Conservation (phyloP, 1,139 yeast genomes). For the Protomyces pachydermus region DNA sequence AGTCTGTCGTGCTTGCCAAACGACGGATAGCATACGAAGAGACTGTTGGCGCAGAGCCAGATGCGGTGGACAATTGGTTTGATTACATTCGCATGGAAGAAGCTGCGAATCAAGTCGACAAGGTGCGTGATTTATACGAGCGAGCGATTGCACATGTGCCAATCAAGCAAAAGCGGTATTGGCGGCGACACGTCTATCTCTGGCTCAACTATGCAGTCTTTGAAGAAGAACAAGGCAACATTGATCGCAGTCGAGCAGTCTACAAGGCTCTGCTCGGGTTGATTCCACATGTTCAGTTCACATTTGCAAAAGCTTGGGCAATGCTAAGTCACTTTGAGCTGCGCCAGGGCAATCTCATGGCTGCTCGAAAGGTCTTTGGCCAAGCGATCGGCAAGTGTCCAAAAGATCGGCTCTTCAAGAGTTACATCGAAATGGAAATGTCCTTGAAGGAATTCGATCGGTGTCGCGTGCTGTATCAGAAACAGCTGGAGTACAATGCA, state of each 20-base stretch:
- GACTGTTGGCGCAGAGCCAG: constrained; percentile 47
- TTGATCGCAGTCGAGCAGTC: constrained; percentile 47
- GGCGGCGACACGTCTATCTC: constrained; percentile 66
- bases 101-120: constrained; percentile 38
- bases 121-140: constrained; percentile 44
- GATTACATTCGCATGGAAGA: constrained; percentile 51
- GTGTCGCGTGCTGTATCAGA: constrained; percentile 66
- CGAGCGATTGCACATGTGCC: constrained; percentile 49
- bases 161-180: constrained; percentile 41
- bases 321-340: constrained; percentile 68
- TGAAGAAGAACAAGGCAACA: constrained; percentile 51
- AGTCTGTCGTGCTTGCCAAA: constrained; percentile 50
- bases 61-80: constrained; percentile 82
- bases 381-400: constrained; percentile 62
- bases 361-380: constrained; percentile 70
- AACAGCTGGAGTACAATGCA: constrained; percentile 56
- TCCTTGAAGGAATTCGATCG: constrained; percentile 69
- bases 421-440: constrained; percentile 54
- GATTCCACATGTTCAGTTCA: constrained; percentile 56
- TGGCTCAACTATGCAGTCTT: constrained; percentile 66
- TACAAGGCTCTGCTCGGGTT: constrained; percentile 50
- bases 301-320: constrained; percentile 73
- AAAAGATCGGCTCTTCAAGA: constrained; percentile 54
- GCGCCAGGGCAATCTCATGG: constrained; percentile 49
- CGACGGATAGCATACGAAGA: constrained; percentile 55